Evolutionary conservation across 2,329 filamentous ascomycete species (phyloP), one percentile per base, ranked within the genome.

Genomic region (Passalora sequoiae): DNA sequence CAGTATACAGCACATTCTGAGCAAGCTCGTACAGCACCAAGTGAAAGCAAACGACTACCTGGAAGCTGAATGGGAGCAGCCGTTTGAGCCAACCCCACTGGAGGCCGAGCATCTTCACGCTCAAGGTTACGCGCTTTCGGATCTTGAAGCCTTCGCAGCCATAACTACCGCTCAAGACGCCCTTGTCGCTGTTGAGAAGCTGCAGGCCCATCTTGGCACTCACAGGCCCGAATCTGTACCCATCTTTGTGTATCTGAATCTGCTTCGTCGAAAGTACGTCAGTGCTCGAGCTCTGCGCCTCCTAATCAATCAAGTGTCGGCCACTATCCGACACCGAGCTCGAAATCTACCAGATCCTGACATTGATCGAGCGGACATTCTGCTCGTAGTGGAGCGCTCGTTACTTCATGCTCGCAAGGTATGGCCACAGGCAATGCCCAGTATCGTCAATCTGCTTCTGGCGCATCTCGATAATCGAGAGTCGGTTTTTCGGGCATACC

Each of bases 371-470:
- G 21, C 40, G 19, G 27, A 45, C 7, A 47, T 68, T 27, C 61
- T 69, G 50, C 57, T 63, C 15, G 59, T 74, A 21, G 65, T 72
- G 38, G 57, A 68, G 37, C 69, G 73, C 16, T 62, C 79, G 20
- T 56, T 77, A 27, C 69, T 69, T 13, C 72, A 75, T 62, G 73
- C 75, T 44, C 69, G 73, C 16, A 58, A 62, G 31, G 63, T 72
- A 10, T 74, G 70, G 67, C 74, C 76, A 2, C 59, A 66, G 22
- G 65, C 67, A 3, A 62, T 75, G 20, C 31, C 37, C 1, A 37
- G 29, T 4, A 44, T 61, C 22, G 51, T 54, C 2, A 33, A 50
- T 17, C 37, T 58, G 15, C 32, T 59, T 17, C 24, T 58, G 8
- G 12, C 39, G 7, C 46, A 46, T 32, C 36, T 55, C 28, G 32